phyloP scores from a whole-genome alignment of 192 early-diverging fungal genomes.

The Coemansia sp. region DNA sequence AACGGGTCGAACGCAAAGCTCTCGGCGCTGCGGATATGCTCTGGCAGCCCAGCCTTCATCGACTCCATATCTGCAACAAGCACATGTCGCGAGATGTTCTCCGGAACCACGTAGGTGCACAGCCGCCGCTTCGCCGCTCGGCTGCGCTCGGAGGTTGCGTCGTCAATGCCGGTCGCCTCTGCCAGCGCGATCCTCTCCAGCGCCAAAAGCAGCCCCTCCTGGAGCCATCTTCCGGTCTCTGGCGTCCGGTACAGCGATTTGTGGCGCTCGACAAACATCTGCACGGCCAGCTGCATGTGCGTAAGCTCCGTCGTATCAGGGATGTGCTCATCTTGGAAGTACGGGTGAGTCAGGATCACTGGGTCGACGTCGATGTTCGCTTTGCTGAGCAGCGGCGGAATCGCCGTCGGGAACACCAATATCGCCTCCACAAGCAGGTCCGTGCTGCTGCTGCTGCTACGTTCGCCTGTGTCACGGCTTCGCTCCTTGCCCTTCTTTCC shows the following conservation, averaged over 20 bases:
- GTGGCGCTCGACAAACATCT: constrained; percentile 73
- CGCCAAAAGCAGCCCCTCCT: constrained; percentile 48
- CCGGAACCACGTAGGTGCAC: constrained; percentile 43
- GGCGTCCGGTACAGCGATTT: constrained; percentile 84
- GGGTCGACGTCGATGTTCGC: constrained; percentile 61
- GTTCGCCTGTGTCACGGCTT: neutral
- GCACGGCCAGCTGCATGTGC: constrained; percentile 64
- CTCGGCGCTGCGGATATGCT: constrained; percentile 22
- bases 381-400: constrained; percentile 66
- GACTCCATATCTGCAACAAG: constrained; percentile 47
- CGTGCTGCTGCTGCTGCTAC: constrained; percentile 17
- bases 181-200: constrained; percentile 27
- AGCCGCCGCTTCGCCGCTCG: constrained; percentile 17
- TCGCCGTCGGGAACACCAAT: constrained; percentile 66
- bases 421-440: constrained; percentile 70
- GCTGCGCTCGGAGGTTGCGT: constrained; percentile 6
- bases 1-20: constrained; percentile 52
- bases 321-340: constrained; percentile 54
- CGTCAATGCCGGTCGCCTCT: neutral
- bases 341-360: constrained; percentile 53
- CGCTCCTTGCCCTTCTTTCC: constrained; percentile 15
- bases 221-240: constrained; percentile 59
- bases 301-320: constrained; percentile 44
- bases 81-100: constrained; percentile 51
- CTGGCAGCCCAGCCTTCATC: constrained; percentile 44